These are phyloP conservation scores for Plasmodium gallinaceum DNA, from an alignment of 169 alveolate species.

Conservation along the genomic window DNA sequence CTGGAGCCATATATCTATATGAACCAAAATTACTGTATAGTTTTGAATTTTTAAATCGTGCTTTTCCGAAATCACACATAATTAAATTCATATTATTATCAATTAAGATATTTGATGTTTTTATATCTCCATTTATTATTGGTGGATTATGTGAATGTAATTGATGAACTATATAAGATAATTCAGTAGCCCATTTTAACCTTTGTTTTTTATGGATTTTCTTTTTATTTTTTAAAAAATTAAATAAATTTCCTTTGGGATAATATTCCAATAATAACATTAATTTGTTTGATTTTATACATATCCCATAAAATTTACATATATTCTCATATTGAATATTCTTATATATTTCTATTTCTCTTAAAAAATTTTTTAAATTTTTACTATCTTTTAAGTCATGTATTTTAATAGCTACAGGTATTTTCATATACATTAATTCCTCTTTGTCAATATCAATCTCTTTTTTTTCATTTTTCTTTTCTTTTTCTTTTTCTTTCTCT, in stretches of 20 bases:
- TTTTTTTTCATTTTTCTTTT: background rate
- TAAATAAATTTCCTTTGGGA: constrained; percentile 70
- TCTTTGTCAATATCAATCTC: background rate
- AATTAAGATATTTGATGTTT: constrained; percentile 73
- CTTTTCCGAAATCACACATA: constrained; percentile 77
- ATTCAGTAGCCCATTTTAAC: constrained; percentile 57
- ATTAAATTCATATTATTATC: constrained; percentile 66
- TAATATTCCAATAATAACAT: constrained; percentile 71
- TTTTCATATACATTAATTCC: constrained; percentile 28
- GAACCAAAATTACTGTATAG: constrained; percentile 76
- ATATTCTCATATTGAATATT: constrained; percentile 50
- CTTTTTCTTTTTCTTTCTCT: background rate
- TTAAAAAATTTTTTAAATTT: constrained; percentile 69
- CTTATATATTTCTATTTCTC: constrained; percentile 77
- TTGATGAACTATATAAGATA: constrained; percentile 52
- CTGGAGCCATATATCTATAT: constrained; percentile 77
- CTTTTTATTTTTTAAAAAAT: constrained; percentile 66
- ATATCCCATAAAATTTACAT: constrained; percentile 72
- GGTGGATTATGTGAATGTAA: constrained; percentile 73
- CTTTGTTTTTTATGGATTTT: constrained; percentile 68
- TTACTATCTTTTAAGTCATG: constrained; percentile 64
- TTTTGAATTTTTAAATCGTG: constrained; percentile 64
- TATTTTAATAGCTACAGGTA: constrained; percentile 69
- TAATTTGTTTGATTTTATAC: constrained; percentile 42
- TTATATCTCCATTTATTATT: constrained; percentile 71